Evolutionary conservation across 2,329 filamentous ascomycete genomes (phyloP).

Genomic region (Bretziella fagacearum): DNA sequence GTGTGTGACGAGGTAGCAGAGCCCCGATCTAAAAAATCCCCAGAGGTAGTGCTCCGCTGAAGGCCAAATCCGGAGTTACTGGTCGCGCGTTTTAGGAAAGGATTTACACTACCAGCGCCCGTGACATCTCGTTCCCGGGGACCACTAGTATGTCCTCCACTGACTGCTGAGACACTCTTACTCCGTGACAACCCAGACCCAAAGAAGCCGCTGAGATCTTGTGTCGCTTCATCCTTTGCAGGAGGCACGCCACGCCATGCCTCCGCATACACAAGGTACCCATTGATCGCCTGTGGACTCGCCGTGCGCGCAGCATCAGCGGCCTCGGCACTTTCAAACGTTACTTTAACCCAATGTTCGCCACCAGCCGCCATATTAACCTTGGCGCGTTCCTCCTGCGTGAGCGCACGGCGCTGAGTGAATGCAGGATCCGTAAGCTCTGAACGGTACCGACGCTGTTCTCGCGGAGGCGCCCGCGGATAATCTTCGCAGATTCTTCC

Average conservation of each 20-base stretch:
- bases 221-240: slow-evolving; percentile 44
- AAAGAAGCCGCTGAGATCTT: slow-evolving; percentile 25
- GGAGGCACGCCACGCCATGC: slow-evolving; percentile 49
- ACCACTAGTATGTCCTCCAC: not conserved
- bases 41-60: not conserved
- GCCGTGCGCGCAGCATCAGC: slow-evolving; percentile 52
- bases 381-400: slow-evolving; percentile 55
- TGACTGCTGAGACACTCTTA: slow-evolving; percentile 1
- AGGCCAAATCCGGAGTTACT: slow-evolving; percentile 1
- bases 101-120: not conserved
- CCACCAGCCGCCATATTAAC: slow-evolving; percentile 71
- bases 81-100: slow-evolving; percentile 7
- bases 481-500: slow-evolving; percentile 89
- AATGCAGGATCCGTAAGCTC: slow-evolving; percentile 58
- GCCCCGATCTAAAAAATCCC: not conserved
- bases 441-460: slow-evolving; percentile 53
- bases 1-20: not conserved
- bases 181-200: slow-evolving; percentile 1
- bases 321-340: slow-evolving; percentile 57
- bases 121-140: too few relatives aligned
- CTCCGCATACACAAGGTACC: slow-evolving; percentile 54
- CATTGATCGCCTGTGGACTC: slow-evolving; percentile 55
- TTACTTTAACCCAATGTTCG: slow-evolving; percentile 81
- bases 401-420: slow-evolving; percentile 47
- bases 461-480: slow-evolving; percentile 60